A percentile compares a stretch with the other conserved stretches of the same genome.
These are phyloP conservation scores for Hypoxylon sp. DNA, from an alignment of 2,329 filamentous ascomycete species.

Conservation along the genomic window DNA sequence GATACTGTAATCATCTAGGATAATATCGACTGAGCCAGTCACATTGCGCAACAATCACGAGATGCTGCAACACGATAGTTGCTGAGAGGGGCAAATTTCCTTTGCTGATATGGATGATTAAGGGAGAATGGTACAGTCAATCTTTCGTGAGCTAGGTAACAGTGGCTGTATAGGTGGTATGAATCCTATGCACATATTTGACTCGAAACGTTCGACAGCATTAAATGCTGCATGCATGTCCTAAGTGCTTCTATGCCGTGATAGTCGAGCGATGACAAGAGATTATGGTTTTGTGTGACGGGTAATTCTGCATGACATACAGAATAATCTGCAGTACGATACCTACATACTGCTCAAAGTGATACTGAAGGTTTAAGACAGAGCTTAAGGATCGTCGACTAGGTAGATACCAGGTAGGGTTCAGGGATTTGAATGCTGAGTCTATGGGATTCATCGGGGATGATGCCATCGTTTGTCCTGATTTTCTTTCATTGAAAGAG, in stretches of 20 bases:
- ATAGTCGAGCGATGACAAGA: constrained; percentile 33
- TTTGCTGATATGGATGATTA: constrained; percentile 36
- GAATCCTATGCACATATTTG: constrained; percentile 18
- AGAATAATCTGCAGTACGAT: constrained; percentile 40
- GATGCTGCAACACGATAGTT: constrained; percentile 33
- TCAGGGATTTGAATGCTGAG: constrained; percentile 5
- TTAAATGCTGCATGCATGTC: constrained; percentile 17
- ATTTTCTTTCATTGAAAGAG: constrained; percentile 12
- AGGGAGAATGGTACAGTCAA: constrained; percentile 15
- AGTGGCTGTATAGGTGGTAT: constrained; percentile 11
- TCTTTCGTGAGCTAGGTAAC: constrained; percentile 1
- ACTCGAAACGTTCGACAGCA: constrained; percentile 33
- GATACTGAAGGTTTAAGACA: constrained; percentile 11
- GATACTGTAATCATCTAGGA: constrained; percentile 44
- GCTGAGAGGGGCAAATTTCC: constrained; percentile 32
- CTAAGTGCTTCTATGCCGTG: constrained; percentile 39
- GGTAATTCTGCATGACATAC: constrained; percentile 41
- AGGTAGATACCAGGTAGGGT: background rate
- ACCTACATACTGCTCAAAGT: constrained; percentile 35
- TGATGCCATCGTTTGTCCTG: constrained; percentile 36
- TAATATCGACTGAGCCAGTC: constrained; percentile 46
- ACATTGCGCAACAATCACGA: constrained; percentile 42
- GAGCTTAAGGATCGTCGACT: constrained; percentile 23
- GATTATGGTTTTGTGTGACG: constrained; percentile 38
- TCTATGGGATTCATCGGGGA: constrained; percentile 18